Evolutionary conservation across 495 filamentous ascomycete species (phyloP).

Genomic region (Letharia lupina): DNA sequence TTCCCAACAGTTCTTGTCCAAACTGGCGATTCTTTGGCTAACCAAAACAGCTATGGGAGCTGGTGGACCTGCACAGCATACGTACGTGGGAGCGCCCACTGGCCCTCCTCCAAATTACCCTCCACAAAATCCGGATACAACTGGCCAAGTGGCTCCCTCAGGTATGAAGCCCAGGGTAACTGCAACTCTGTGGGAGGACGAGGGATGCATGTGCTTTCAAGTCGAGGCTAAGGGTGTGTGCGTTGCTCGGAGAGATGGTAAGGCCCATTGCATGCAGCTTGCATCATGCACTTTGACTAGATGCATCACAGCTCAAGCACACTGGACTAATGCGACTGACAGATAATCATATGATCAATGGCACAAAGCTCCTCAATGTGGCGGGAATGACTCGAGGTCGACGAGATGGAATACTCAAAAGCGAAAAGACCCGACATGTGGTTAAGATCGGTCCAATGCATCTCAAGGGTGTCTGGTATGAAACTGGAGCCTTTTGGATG

Average conservation of each 20-base stretch:
- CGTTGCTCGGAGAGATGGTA: slow-evolving; percentile 90
- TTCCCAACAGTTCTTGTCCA: slow-evolving; percentile 19
- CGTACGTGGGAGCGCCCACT: slow-evolving; percentile 37
- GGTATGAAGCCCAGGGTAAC: slow-evolving; percentile 98
- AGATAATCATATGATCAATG: slow-evolving; percentile 99
- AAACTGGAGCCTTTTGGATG: background rate
- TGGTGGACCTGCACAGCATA: slow-evolving; percentile 22
- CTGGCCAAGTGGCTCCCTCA: slow-evolving; percentile 88
- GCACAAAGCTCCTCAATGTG: slow-evolving; percentile 93
- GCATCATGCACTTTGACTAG: slow-evolving; percentile 14
- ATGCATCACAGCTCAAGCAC: background rate
- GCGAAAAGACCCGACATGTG: slow-evolving; percentile 91
- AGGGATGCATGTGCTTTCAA: slow-evolving; percentile 95
- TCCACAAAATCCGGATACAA: slow-evolving; percentile 67
- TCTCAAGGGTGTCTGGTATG: slow-evolving; percentile 96
- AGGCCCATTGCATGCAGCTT: slow-evolving; percentile 23
- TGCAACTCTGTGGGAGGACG: slow-evolving; percentile 96
- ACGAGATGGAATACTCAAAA: slow-evolving; percentile 94
- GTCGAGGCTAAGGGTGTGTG: slow-evolving; percentile 95
- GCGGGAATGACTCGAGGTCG: slow-evolving; percentile 96
- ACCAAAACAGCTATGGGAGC: slow-evolving; percentile 31
- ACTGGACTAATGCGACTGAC: slow-evolving; percentile 14
- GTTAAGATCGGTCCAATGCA: slow-evolving; percentile 99
- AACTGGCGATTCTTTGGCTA: background rate
- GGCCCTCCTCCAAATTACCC: slow-evolving; percentile 42